phyloP scores from a whole-genome alignment of 2,329 filamentous ascomycete species.

The Aureobasidium leucospermi region DNA sequence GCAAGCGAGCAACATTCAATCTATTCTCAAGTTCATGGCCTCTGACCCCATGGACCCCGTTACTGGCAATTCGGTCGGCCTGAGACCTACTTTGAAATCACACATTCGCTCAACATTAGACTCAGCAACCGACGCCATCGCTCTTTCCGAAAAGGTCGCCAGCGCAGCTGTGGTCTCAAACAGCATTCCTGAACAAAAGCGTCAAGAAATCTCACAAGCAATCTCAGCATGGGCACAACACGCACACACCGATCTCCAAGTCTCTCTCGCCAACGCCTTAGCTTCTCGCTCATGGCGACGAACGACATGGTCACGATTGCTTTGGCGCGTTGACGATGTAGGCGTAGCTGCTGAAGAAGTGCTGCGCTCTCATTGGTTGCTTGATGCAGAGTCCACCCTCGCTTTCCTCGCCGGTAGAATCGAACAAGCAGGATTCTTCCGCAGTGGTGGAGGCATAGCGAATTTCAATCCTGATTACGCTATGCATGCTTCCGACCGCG shows the following conservation, averaged over 20 bases:
- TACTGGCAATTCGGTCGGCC: slow-evolving; percentile 22
- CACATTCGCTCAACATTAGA: slow-evolving; percentile 62
- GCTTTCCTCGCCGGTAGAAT: slow-evolving; percentile 77
- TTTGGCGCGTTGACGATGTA: slow-evolving; percentile 91
- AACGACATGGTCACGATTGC: slow-evolving; percentile 87
- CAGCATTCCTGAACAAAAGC: slow-evolving; percentile 35
- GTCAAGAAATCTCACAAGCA: slow-evolving; percentile 47
- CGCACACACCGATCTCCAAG: slow-evolving; percentile 76
- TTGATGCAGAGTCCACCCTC: slow-evolving; percentile 69
- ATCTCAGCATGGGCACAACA: slow-evolving; percentile 68
- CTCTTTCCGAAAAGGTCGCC: slow-evolving; percentile 39
- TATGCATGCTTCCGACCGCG: slow-evolving; percentile 7
- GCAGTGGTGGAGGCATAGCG: neutral
- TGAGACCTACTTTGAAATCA: slow-evolving; percentile 59
- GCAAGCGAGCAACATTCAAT: slow-evolving; percentile 26
- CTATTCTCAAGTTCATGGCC: slow-evolving; percentile 23
- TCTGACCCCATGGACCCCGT: slow-evolving; percentile 8
- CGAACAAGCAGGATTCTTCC: slow-evolving; percentile 51
- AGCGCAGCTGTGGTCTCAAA: slow-evolving; percentile 28
- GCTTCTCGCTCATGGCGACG: slow-evolving; percentile 68
- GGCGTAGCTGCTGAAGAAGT: slow-evolving; percentile 75
- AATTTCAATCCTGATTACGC: slow-evolving; percentile 13
- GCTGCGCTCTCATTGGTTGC: slow-evolving; percentile 67
- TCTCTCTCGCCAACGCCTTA: slow-evolving; percentile 72
- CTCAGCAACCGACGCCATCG: slow-evolving; percentile 45